Evolutionary conservation across 1,284 basidiomycete genomes (phyloP).

Genomic region (Cryptococcus neoformans): DNA sequence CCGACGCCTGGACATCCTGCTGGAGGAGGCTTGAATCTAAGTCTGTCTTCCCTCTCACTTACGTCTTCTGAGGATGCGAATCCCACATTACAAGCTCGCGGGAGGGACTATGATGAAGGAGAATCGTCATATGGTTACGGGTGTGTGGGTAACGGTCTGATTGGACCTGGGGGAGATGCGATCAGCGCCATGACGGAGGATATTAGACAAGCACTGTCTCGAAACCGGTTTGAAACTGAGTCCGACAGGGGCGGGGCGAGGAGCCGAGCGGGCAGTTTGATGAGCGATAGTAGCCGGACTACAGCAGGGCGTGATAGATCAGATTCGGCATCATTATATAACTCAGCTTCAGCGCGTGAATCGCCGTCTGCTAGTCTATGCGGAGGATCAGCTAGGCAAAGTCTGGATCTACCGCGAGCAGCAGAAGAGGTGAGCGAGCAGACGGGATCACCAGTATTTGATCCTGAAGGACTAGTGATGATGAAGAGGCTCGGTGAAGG

Average conservation of each 20-base stretch:
- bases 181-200: slow-evolving; percentile 42
- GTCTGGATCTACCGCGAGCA: neutral
- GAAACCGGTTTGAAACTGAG: slow-evolving; percentile 18
- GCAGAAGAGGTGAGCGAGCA: slow-evolving; percentile 5
- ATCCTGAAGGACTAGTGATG: slow-evolving; percentile 63
- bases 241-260: slow-evolving; percentile 8
- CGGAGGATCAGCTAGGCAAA: neutral
- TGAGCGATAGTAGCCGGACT: slow-evolving; percentile 1
- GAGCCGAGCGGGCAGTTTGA: slow-evolving; percentile 16
- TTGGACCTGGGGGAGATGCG: slow-evolving; percentile 9
- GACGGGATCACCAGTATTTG: slow-evolving; percentile 23
- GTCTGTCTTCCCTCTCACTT: neutral
- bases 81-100: slow-evolving; percentile 35
- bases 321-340: neutral
- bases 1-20: slow-evolving; percentile 14
- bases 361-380: neutral
- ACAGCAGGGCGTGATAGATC: neutral
- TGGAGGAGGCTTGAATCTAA: slow-evolving; percentile 1
- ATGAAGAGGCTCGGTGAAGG: slow-evolving; percentile 83
- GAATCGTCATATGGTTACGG: slow-evolving; percentile 35
- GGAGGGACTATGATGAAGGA: slow-evolving; percentile 26
- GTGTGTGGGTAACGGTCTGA: slow-evolving; percentile 19
- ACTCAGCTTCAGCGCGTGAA: neutral
- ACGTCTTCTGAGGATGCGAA: slow-evolving; percentile 30
- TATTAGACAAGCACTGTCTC: slow-evolving; percentile 29